phyloP scores from a whole-genome alignment of 116 monocot genomes.

The Phalaenopsis hybrid region DNA sequence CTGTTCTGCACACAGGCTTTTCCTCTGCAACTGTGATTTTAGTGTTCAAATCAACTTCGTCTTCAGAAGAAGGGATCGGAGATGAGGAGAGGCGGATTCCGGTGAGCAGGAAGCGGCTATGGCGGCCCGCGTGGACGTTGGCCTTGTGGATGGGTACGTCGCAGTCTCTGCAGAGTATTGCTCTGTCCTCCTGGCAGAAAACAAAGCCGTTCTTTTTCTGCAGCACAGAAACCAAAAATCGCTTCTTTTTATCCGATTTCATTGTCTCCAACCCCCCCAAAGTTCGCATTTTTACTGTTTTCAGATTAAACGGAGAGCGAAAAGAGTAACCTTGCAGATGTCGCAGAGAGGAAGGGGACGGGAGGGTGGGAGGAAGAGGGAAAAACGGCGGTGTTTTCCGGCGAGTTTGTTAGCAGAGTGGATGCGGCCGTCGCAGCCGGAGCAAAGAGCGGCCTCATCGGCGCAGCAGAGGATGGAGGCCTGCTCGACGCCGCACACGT shows the following conservation, averaged over 20 bases:
- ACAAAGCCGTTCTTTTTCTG: slow-evolving; percentile 47
- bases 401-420: slow-evolving; percentile 17
- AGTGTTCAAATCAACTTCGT: neutral
- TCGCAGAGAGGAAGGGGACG: slow-evolving; percentile 12
- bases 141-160: slow-evolving; percentile 37
- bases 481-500: slow-evolving; percentile 20
- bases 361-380: slow-evolving; percentile 2
- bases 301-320: neutral
- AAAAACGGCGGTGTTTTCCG: slow-evolving; percentile 15
- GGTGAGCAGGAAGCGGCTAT: slow-evolving; percentile 45
- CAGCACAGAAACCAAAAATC: neutral
- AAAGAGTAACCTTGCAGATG: slow-evolving; percentile 12
- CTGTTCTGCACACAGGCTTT: neutral
- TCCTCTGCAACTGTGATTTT: neutral
- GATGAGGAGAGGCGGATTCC: slow-evolving; percentile 31
- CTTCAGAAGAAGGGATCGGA: slow-evolving; percentile 5
- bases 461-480: slow-evolving; percentile 40
- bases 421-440: slow-evolving; percentile 15
- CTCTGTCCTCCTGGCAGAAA: slow-evolving; percentile 58
- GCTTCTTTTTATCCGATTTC: neutral
- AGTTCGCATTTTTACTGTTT: neutral
- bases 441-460: slow-evolving; percentile 41
- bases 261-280: too few species aligned
- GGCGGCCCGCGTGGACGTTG: slow-evolving; percentile 28
- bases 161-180: slow-evolving; percentile 55